Evolutionary conservation across 441 rosid species (phyloP), one percentile per base, ranked within the genome.

Genomic region (Hura crepitans): DNA sequence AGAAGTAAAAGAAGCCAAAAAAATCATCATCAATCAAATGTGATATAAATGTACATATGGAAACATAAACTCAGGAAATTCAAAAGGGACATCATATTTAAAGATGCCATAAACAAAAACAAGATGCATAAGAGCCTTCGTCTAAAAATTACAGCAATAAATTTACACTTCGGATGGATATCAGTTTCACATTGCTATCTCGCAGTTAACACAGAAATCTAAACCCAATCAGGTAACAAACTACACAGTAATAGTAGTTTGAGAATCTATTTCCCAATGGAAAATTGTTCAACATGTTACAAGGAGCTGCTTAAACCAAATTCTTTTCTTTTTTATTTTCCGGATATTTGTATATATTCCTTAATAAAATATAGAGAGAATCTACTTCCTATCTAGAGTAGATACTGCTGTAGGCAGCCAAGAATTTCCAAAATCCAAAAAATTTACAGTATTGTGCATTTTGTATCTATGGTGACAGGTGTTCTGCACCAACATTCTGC

Each of bases 1-100:
- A 76, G 57, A 10, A 64, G 69, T 57, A 69, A 68, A 37, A 73
- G 47, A 63, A 35, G 51, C 42, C 53, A 68, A 45, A 68, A 42
- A 37, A 12, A 56, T 47, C 17, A 60, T 55, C 67, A 47, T 5
- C 27, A 65, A 45, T n/a, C n/a, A 58, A 51, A 62, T 42, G 33
- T 13, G 65, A 68, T 25, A 42, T 20, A 22, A 10, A 42, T 9
- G 46, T 11, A 42, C 9, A 14, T 45, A 28, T 15, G 30, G 45
- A n/a, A 27, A 71, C 25, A 23, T 18, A 62, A 65, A 46, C 12
- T 56, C 20, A 35, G 42, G 15, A 55, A 62, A 13, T 25, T 39
- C 30, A 50, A 56, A 45, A 55, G 18, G 51, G 35, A 31, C 12
- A 30, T 45, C 15, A 33, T 20, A 10, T 15, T 43, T 17, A 43